Evolutionary conservation across 2,329 filamentous ascomycete genomes (phyloP).

Genomic region (Fusarium lateritium): DNA sequence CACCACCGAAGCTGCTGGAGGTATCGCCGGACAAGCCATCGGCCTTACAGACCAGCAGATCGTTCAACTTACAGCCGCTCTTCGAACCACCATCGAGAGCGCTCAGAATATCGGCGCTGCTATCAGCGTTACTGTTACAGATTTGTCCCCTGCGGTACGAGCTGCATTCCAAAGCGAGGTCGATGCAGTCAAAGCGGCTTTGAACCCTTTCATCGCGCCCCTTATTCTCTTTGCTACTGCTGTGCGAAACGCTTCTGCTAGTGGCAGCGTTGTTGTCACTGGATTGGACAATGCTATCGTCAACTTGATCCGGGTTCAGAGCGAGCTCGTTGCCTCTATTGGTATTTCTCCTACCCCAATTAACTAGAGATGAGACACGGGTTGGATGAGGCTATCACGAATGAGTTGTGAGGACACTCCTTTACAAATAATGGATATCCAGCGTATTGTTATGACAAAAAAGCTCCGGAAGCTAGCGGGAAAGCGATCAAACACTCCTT

Average conservation of each 20-base stretch:
- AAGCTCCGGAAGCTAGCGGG: background rate
- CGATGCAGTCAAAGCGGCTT: background rate
- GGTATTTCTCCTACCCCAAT: background rate
- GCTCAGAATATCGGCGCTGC: background rate
- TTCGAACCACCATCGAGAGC: background rate
- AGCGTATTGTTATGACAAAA: constrained; percentile 1
- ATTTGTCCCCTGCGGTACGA: constrained; percentile 4
- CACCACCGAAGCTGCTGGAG: constrained; percentile 30
- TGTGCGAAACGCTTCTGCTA: background rate
- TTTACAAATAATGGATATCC: background rate
- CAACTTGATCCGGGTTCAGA: background rate
- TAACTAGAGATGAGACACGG: background rate
- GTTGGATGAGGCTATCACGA: background rate
- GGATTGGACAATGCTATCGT: constrained; percentile 6
- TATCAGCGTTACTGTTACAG: constrained; percentile 1
- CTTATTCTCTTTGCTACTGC: constrained; percentile 8
- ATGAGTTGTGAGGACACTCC: constrained; percentile 6
- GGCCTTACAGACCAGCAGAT: constrained; percentile 16
- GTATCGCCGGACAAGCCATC: background rate
- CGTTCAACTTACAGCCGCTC: background rate
- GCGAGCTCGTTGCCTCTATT: fast-evolving
- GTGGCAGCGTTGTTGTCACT: background rate
- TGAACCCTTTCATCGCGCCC: constrained; percentile 25
- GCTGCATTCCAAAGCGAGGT: constrained; percentile 15
- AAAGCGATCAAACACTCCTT: constrained; percentile 15